Base-by-base conservation (phyloP, 495 filamentous ascomycete species). In the Penicillium fimorum region DNA sequence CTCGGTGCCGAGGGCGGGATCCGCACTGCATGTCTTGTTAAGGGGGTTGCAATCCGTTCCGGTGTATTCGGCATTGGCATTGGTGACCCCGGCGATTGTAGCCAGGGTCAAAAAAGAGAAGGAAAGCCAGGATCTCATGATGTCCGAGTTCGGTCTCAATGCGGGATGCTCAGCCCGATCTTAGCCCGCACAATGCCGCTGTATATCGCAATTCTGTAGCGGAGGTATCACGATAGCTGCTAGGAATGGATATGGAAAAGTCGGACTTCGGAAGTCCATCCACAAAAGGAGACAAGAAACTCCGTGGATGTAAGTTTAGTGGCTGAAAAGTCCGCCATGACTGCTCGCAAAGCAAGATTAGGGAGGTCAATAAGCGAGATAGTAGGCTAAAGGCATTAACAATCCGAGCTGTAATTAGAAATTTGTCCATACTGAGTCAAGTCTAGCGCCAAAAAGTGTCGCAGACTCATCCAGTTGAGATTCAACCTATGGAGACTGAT, bases 1-100 rank as follows among this genome's bases (percentile, higher is more conserved):
- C 68, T 83, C 87, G 55, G 90, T 82, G 33, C 81, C 86, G n/a
- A 96, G 82, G 11, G 91, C 92, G 25, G 89, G 79, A 67, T 95
- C 79, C 20, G 87, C 64, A 11, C 86, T 80, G 64, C 91, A 96
- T 11, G 79, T 76, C 52, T 70, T 73, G 61, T 87, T 78, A 56
- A 80, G 72, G 8, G 88, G 88, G 30, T 87, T 79, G 76, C 88
- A 92, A 20, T 69, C 63, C 13, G 87, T 62, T 20, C 51, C 51
- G 15, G 51, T 53, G 8, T 53, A 53, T 30, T 53, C 40, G 13
- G 40, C 18, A 8, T 18, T 46, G 8, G 15, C 40, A 8, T 38
- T 46, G 13, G 15, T 27, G 29, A 33, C 22, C 3, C 15, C 12
- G 17, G n/a, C 17, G 4, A 37, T 17, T 1, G 18, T 8, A 2